phyloP scores from a whole-genome alignment of 164 flowering plant genomes.

The Warburgia ugandensis region DNA sequence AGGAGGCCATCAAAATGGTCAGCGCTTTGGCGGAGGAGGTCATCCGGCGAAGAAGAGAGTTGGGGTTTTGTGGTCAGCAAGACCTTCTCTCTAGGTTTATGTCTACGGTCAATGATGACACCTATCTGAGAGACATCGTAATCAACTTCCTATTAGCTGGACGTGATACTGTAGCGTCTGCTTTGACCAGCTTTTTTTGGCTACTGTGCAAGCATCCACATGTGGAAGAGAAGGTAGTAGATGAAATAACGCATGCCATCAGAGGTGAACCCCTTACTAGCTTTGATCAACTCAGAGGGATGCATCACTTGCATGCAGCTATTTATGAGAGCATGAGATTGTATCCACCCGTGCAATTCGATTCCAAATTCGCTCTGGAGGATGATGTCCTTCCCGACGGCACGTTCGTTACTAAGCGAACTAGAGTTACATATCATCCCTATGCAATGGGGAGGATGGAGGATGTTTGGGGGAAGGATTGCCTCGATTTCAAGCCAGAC shows the following conservation, averaged over 20 bases:
- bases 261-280: conserved; percentile 17
- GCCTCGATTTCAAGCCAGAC: conserved; percentile 57
- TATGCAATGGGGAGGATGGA: conserved; percentile 97
- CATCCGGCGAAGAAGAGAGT: conserved; percentile 25
- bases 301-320: conserved; percentile 69
- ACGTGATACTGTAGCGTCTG: conserved; percentile 57
- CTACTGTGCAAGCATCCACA: conserved; percentile 32
- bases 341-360: conserved; percentile 82
- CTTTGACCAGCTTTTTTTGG: conserved; percentile 51
- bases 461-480: conserved; percentile 64
- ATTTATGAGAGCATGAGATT: conserved; percentile 63
- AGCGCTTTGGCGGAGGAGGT: conserved; percentile 31
- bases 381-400: conserved; percentile 78
- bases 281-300: conserved; percentile 33
- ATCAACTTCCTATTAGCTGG: conserved; percentile 64
- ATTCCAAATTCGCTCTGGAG: conserved; percentile 49
- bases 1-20: conserved; percentile 31
- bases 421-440: conserved; percentile 74
- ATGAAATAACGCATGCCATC: conserved; percentile 34
- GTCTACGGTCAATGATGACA: conserved; percentile 23
- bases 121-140: conserved; percentile 48
- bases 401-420: conserved; percentile 46
- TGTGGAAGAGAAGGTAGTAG: conserved; percentile 28
- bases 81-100: conserved; percentile 59
- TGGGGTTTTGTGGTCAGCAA: conserved; percentile 15